Evolutionary conservation across 441 rosid genomes (phyloP), one percentile per base, ranked within the genome.

Genomic region (Viola pubescens): DNA sequence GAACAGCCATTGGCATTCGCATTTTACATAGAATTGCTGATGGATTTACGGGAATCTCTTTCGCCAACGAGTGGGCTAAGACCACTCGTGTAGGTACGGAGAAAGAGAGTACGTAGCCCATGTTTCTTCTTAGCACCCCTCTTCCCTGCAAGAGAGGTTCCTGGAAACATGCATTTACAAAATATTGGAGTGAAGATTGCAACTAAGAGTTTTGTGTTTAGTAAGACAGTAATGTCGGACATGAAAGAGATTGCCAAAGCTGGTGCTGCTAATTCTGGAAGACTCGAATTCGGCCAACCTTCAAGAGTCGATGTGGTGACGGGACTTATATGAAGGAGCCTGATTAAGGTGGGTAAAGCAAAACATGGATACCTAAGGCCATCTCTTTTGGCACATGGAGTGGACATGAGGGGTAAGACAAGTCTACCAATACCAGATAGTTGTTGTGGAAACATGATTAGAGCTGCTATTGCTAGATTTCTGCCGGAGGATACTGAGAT

Each of bases 51-150:
- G 38, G 48, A n/a, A 47, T 54, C 5, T 65, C 57, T 7, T 75
- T 81, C 19, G 9, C 69, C 4, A 55, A 69, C 2, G 45, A 34
- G 0, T 71, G 79, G 84, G 74, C 80, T 0, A 62, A 64, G 3
- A 54, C 63, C 3, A 48, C 44, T 45, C 50, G 55, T 1, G 10
- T 1, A 19, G 67, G 69, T 37, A 59, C 37, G 1, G 51, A 13
- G 4, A n/a, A 58, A 4, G 54, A 19, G 26, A 19, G 26, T 62
- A 4, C 9, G 13, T 11, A 50, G 4, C 1, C 79, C 69, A 0
- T 48, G 40, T 16, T 74, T 74, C 13, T 40, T 38, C n/a, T 14
- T 53, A 12, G 34, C 70, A 1, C 11, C 51, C 7, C 6, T 79
- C 9, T 58, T 66, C 37, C 80, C 73, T 1, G 9, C 50, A 5